Base-by-base conservation (phyloP, 2,329 filamentous ascomycete species). In the Metarhizium robertsii region DNA sequence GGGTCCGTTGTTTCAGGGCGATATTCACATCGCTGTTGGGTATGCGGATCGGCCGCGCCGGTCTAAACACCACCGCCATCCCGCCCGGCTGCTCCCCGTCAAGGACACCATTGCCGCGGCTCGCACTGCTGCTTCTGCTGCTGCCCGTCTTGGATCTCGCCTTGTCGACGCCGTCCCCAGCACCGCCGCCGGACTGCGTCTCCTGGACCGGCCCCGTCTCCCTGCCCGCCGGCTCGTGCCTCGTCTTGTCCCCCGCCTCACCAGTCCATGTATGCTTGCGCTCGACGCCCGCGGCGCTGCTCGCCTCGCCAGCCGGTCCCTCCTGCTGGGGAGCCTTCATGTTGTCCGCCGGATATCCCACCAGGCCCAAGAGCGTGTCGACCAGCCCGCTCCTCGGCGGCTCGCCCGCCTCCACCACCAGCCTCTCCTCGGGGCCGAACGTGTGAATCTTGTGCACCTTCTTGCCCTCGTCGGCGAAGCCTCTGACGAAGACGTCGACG, bases 1-100 rank as follows among this genome's bases (percentile, higher is more conserved):
- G 88, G 71, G 91, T 95, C 40, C 92, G 84, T 7, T 90, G 83
- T 72, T 97, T 92, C 29, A 96, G 84, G 52, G 91, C 86, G 61
- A 97, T 88, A 68, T 95, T 96, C 62, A 97, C 79, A 66, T 97
- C 94, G 67, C 87, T 91, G 50, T 85, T 88, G 1, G 87, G 84
- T 0, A 97, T 71, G 7, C 86, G 79, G 5, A 97, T 75, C 0
- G 85, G 85, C 4, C 76, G 74, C 0, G 74, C 71, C 0, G 94
- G 90, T 47, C 84, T 86, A 65, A 96, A 88, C 32, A 96, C 85
- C 45, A 95, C 87, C 2, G 83, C 83, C 61, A 86, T 86, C 30
- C 87, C 85, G 34, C 84, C 84, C 0, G 79, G 72, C 61, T 85
- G 78, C 34, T 75, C 60, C 6, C 75, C 74, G 30, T 70, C 63